A percentile compares a stretch with the other conserved stretches of the same genome.
Evolutionary conservation across 176 grass and related monocot species (phyloP).

Genomic region (Olyra latifolia): DNA sequence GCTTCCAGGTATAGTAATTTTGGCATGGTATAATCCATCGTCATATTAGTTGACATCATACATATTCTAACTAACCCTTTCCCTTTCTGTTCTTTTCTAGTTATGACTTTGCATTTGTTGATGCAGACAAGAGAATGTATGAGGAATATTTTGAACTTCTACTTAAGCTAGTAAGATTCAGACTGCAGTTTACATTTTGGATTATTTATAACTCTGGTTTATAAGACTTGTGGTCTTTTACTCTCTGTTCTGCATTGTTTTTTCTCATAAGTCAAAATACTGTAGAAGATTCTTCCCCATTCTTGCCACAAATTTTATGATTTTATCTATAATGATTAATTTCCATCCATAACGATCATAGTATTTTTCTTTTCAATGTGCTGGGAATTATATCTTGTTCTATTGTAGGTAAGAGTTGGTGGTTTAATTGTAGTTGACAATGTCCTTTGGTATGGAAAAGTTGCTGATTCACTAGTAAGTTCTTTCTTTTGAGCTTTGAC

Average conservation of each 20-base stretch:
- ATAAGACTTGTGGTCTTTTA: neutral
- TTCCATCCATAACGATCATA: neutral
- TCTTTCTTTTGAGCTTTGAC: neutral
- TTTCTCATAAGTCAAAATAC: neutral
- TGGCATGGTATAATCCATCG: neutral
- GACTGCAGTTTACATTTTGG: neutral
- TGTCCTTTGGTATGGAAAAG: conserved; percentile 95
- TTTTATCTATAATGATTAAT: neutral
- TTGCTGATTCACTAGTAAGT: conserved; percentile 74
- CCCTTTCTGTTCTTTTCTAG: conserved; percentile 41
- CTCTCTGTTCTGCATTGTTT: neutral
- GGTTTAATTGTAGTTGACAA: conserved; percentile 97
- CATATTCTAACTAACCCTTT: conserved; percentile 26
- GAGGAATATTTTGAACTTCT: conserved; percentile 86
- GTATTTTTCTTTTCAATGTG: neutral
- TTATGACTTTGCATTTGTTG: conserved; percentile 98
- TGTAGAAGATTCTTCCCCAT: neutral
- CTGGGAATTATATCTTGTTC: conserved; percentile 6
- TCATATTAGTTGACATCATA: conserved; percentile 2
- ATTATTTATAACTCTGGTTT: neutral
- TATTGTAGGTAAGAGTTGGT: conserved; percentile 70
- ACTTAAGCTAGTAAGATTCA: conserved; percentile 76
- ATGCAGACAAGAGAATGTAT: conserved; percentile 92
- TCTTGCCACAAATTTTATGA: neutral
- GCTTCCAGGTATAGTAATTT: conserved; percentile 57